Percentiles rank a stretch among this genome's conserved stretches.
phyloP scores from a whole-genome alignment of 768 basidiomycete species.

The Pleurotus djamor region DNA sequence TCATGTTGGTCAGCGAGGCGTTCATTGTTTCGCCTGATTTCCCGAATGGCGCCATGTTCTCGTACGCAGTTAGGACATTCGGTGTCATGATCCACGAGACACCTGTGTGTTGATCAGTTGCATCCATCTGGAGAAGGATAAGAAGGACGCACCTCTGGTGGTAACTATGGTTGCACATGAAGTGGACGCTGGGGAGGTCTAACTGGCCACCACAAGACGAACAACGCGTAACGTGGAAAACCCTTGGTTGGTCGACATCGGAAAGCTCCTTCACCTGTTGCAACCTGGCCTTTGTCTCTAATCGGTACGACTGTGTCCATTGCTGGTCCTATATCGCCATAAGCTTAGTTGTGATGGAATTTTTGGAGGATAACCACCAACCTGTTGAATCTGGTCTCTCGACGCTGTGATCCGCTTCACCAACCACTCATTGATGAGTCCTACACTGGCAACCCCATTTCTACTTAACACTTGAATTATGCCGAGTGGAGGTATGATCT shows the following conservation, averaged over 20 bases:
- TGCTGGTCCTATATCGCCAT: conserved; percentile 68
- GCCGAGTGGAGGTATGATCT: conserved; percentile 85
- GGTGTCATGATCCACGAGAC: conserved; percentile 83
- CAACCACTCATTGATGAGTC: conserved; percentile 90
- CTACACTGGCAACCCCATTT: conserved; percentile 89
- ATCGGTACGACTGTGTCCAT: conserved; percentile 83
- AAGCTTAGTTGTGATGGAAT: conserved; percentile 6
- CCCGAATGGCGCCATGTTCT: conserved; percentile 85
- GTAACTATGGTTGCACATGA: conserved; percentile 98
- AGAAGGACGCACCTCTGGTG: conserved; percentile 73
- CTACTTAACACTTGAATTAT: conserved; percentile 87
- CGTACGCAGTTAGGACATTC: conserved; percentile 90
- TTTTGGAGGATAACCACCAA: conserved; percentile 31
- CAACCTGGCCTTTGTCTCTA: conserved; percentile 78
- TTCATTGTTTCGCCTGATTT: conserved; percentile 86
- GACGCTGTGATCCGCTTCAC: conserved; percentile 74
- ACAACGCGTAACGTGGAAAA: conserved; percentile 95
- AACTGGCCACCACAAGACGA: conserved; percentile 86
- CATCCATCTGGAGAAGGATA: background rate
- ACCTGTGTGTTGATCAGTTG: conserved; percentile 42
- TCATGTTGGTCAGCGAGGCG: conserved; percentile 81
- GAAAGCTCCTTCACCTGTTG: conserved; percentile 81
- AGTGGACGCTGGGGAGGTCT: conserved; percentile 92
- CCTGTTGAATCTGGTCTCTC: conserved; percentile 75
- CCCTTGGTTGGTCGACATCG: conserved; percentile 74